phyloP scores from a whole-genome alignment of 75 land plant genomes.

The Cupressus sempervirens region DNA sequence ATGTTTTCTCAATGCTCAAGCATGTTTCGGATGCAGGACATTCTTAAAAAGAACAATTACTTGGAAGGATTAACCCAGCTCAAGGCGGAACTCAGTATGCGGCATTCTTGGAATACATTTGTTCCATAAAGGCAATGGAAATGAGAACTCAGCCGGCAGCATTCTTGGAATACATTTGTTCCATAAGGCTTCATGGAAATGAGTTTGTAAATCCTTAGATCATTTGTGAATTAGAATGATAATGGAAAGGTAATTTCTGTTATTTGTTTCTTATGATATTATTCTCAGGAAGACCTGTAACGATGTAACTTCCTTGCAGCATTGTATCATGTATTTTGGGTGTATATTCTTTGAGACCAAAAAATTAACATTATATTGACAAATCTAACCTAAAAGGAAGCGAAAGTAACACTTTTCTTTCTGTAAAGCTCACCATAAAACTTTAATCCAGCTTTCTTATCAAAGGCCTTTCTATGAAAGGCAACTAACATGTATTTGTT shows the following conservation, averaged over 20 bases:
- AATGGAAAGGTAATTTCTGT: neutral
- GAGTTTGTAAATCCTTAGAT: neutral
- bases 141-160: conserved; percentile 80
- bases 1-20: neutral
- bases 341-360: neutral
- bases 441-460: neutral
- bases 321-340: neutral
- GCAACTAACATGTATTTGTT: neutral
- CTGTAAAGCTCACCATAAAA: neutral
- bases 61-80: conserved; percentile 52
- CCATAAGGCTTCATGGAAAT: conserved; percentile 20
- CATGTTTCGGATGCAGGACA: conserved; percentile 45
- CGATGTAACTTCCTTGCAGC: neutral
- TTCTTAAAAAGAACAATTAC: conserved; percentile 41
- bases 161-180: conserved; percentile 51
- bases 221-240: neutral
- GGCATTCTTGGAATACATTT: conserved; percentile 59
- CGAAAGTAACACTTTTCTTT: neutral
- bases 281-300: neutral
- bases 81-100: conserved; percentile 86
- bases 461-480: neutral
- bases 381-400: neutral
- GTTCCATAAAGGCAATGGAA: conserved; percentile 31
- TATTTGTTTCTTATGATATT: neutral
- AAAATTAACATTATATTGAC: neutral